Conservation (phyloP, 495 filamentous ascomycete species). For the Darksidea phi region DNA sequence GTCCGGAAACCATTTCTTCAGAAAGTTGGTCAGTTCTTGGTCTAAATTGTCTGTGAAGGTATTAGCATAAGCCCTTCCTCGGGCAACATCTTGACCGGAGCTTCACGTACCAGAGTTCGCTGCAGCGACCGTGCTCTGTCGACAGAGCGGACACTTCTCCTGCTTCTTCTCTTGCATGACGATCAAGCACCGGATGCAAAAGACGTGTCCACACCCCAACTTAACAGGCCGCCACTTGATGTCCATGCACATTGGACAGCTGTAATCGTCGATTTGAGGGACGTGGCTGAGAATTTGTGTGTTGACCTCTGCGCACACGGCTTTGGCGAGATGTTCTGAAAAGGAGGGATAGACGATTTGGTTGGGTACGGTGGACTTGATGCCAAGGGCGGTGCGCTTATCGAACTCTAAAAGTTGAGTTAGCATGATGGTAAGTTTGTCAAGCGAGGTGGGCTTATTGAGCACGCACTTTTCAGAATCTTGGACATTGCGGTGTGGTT, state of each 20-base stretch:
- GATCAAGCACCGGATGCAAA: conserved; percentile 72
- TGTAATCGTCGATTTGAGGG: conserved; percentile 70
- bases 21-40: conserved; percentile 55
- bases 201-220: conserved; percentile 63
- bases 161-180: conserved; percentile 63
- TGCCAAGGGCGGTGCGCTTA: conserved; percentile 70
- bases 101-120: conserved; percentile 54
- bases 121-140: conserved; percentile 57
- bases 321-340: conserved; percentile 58
- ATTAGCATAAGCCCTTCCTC: background rate
- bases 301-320: conserved; percentile 64
- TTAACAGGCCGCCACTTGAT: conserved; percentile 67
- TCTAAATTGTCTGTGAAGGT: conserved; percentile 57
- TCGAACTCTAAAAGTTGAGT: conserved; percentile 64
- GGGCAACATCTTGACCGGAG: too few relatives aligned
- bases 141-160: conserved; percentile 64
- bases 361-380: conserved; percentile 53
- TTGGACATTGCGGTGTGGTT: conserved; percentile 68
- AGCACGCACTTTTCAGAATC: conserved; percentile 69
- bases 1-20: conserved; percentile 67
- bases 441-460: conserved; percentile 6
- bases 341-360: conserved; percentile 54
- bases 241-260: conserved; percentile 69
- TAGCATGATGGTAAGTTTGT: conserved; percentile 10
- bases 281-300: conserved; percentile 62